These are phyloP conservation scores for Pachyrhizus erosus DNA, from an alignment of 306 rosid species.

Conservation along the genomic window DNA sequence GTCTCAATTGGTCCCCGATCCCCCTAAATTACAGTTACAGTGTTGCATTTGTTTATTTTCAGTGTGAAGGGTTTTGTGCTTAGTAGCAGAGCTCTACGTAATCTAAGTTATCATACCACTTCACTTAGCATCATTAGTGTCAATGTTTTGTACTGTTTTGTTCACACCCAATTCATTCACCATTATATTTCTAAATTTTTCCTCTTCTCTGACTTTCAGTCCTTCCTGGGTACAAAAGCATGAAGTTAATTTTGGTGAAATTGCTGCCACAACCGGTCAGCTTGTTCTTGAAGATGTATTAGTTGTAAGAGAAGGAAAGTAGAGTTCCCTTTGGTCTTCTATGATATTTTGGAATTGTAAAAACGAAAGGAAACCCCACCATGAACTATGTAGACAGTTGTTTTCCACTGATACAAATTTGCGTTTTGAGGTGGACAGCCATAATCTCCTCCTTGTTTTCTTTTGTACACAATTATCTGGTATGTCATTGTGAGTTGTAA, in stretches of 20 bases:
- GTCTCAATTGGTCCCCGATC: conserved; percentile 27
- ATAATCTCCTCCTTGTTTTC: conserved; percentile 47
- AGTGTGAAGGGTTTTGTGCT: conserved; percentile 23
- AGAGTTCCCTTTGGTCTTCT: conserved; percentile 51
- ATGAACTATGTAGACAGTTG: conserved; percentile 49
- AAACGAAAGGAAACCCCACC: conserved; percentile 43
- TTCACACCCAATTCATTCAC: conserved; percentile 16
- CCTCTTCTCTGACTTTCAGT: conserved; percentile 58
- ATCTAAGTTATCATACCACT: background rate
- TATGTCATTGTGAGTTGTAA: conserved; percentile 47
- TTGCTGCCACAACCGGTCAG: conserved; percentile 51
- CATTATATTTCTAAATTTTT: conserved; percentile 1
- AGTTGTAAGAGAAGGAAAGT: conserved; percentile 44
- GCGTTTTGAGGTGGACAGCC: conserved; percentile 51
- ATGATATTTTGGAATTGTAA: conserved; percentile 57
- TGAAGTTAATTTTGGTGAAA: conserved; percentile 52
- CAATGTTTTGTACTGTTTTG: conserved; percentile 1
- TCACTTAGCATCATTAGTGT: background rate
- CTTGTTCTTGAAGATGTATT: conserved; percentile 43
- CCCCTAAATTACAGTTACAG: conserved; percentile 8
- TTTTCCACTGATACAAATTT: conserved; percentile 55
- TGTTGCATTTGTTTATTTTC: conserved; percentile 26
- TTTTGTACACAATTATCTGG: conserved; percentile 58
- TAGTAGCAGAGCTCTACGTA: conserved; percentile 3
- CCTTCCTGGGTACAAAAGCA: conserved; percentile 69